A percentile compares a stretch with the other conserved stretches of the same genome.
Evolutionary conservation across 148 eudicot species (phyloP).

Genomic region (Fagopyrum tataricum): DNA sequence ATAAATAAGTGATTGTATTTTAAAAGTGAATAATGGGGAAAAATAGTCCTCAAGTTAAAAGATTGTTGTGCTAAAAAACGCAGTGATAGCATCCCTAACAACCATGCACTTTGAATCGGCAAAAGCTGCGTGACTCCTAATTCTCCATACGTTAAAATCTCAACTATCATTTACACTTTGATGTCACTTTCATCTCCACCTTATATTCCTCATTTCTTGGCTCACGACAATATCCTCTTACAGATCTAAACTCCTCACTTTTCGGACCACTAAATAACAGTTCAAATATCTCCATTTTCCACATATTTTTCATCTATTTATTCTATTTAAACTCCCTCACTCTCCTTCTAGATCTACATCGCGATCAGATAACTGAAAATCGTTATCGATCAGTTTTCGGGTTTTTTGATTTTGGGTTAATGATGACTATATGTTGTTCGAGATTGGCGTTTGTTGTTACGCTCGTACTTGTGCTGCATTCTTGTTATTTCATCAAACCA

Average conservation of each 20-base stretch:
- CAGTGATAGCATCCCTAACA: not conserved
- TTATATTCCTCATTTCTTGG: not conserved
- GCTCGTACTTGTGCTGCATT: not conserved
- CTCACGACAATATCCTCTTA: constrained; percentile 1
- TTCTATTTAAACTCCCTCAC: constrained; percentile 1
- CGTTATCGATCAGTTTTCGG: not conserved
- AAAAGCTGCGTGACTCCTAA: not conserved
- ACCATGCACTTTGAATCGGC: not conserved
- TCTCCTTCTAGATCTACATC: not conserved
- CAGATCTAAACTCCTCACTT: not conserved
- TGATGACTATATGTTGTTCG: not conserved
- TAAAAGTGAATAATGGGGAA: not conserved
- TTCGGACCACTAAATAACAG: not conserved
- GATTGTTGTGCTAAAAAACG: constrained; percentile 6
- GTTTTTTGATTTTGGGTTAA: too few relatives aligned
- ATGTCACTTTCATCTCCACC: not conserved
- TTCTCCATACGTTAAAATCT: not conserved
- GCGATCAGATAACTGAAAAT: not conserved
- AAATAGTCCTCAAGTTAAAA: not conserved
- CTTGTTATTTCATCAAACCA: not conserved
- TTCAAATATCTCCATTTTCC: not conserved
- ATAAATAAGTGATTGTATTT: not conserved
- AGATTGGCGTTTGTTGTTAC: not conserved
- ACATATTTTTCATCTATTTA: not conserved
- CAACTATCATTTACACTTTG: not conserved